Base-by-base conservation (phyloP, 2,329 filamentous ascomycete species). In the Cladosporium sp. region DNA sequence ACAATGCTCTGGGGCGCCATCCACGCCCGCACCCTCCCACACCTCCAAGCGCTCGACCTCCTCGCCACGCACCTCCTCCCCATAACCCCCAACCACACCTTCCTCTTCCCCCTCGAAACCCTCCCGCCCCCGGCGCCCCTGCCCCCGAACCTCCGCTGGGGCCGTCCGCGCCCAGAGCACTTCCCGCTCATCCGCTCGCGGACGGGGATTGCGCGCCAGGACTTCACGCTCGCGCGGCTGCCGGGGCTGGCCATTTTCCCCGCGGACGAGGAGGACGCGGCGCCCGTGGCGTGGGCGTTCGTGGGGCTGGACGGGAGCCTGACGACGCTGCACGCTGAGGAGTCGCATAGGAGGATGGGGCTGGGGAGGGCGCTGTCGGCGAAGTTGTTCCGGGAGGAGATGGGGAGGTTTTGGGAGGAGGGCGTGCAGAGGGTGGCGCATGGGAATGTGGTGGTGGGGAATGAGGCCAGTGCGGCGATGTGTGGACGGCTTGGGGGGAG, bases 251-350 rank as follows among this genome's bases (percentile, higher is more conserved):
- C 61, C 3, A 61, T 68, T 42, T 67, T 56, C 48, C 53, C 49
- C 28, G 76, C 49, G 1, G 72, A 77, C 14, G 6, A 16, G 2
- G 74, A 72, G 1, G 75, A 69, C 1, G 74, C 78, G 14, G 74
- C 69, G 1, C 78, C 81, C 0, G 69, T 87, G 4, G 81, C 83
- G 0, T 89, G 85, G 85, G 79, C 77, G 0, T 86, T 88, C 50
- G 60, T 73, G 68, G 82, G 81, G 0, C 70, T 78, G 2, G 84
- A 87, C 61, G 83, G 77, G 1, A 82, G 79, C n/a, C 64, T 86
- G 13, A 78, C 75, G 9, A 79, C 77, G 31, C 66, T 86, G 34
- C 80, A 85, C 63, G 82, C 79, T 49, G 82, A 85, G 65, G 72
- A 73, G 9, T 66, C 72, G 1, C 85, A 80, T 58, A 77, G 85